These are phyloP conservation scores for Apodospora peruviana DNA, from an alignment of 495 filamentous ascomycete genomes.

Conservation along the genomic window DNA sequence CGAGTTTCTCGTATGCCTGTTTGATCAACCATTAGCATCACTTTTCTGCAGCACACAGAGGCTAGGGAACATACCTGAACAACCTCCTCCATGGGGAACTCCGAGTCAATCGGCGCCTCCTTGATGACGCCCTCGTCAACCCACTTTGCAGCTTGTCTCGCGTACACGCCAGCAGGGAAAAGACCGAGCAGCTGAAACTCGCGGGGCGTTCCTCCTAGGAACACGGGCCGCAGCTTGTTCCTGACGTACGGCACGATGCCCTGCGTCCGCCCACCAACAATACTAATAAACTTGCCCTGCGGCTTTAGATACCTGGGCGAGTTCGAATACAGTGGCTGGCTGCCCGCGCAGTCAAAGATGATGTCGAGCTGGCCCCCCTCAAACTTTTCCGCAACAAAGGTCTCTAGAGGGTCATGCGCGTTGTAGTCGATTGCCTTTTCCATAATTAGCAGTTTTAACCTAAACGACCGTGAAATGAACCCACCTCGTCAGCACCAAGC, in stretches of 20 bases:
- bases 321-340: slow-evolving; percentile 23
- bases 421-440: slow-evolving; percentile 33
- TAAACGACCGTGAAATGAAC: too few relatives aligned
- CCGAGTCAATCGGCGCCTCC: slow-evolving; percentile 29
- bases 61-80: slow-evolving; percentile 22
- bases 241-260: slow-evolving; percentile 23
- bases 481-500: slow-evolving; percentile 33
- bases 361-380: slow-evolving; percentile 28
- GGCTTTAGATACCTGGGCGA: slow-evolving; percentile 32
- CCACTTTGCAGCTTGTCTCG: slow-evolving; percentile 20
- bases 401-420: slow-evolving; percentile 18
- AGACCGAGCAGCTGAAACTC: slow-evolving; percentile 28
- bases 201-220: slow-evolving; percentile 34
- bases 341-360: slow-evolving; percentile 35
- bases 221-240: slow-evolving; percentile 26
- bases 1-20: slow-evolving; percentile 26
- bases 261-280: slow-evolving; percentile 26
- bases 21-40: too few relatives aligned
- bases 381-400: slow-evolving; percentile 20
- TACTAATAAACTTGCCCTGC: slow-evolving; percentile 31
- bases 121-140: slow-evolving; percentile 25
- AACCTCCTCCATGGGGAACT: slow-evolving; percentile 29
- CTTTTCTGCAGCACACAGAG: too few relatives aligned
- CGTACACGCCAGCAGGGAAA: slow-evolving; percentile 15
- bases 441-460: too few relatives aligned